phyloP scores from a whole-genome alignment of 1,284 basidiomycete species.

The Coniophora puteana region DNA sequence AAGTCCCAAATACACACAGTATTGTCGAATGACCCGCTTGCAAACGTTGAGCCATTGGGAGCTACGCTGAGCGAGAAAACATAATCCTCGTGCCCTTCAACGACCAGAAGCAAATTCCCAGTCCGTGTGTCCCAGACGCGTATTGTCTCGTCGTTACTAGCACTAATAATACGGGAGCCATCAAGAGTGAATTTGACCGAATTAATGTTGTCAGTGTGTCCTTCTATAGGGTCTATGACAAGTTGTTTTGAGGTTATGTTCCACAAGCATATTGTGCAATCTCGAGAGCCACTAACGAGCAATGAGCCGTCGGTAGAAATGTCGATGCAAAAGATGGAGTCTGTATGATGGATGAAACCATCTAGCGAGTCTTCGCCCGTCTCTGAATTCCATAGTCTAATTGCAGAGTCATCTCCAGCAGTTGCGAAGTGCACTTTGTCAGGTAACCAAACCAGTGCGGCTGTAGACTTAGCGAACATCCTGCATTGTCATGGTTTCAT shows the following conservation, averaged over 20 bases:
- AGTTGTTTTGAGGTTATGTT: neutral
- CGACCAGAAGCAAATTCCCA: too few relatives aligned
- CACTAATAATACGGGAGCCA: neutral
- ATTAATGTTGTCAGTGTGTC: neutral
- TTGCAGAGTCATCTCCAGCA: too few relatives aligned
- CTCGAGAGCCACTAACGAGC: neutral
- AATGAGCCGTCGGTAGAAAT: neutral
- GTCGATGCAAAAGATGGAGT: too few relatives aligned
- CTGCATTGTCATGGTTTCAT: too few relatives aligned
- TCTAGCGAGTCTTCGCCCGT: constrained; percentile 1
- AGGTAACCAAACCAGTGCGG: too few relatives aligned
- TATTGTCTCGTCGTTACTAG: neutral
- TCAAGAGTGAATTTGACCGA: neutral
- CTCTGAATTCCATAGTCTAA: neutral
- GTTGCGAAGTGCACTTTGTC: too few relatives aligned
- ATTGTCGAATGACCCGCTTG: too few relatives aligned
- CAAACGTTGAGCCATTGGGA: too few relatives aligned
- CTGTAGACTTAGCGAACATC: too few relatives aligned
- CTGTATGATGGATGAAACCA: neutral
- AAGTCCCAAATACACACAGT: too few relatives aligned
- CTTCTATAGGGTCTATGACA: neutral
- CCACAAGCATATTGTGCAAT: neutral
- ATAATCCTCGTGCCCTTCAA: too few relatives aligned
- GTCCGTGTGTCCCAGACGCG: neutral
- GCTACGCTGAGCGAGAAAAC: too few relatives aligned